Evolutionary conservation across 2,329 filamentous ascomycete species (phyloP).

Genomic region (Penicillium sp.): DNA sequence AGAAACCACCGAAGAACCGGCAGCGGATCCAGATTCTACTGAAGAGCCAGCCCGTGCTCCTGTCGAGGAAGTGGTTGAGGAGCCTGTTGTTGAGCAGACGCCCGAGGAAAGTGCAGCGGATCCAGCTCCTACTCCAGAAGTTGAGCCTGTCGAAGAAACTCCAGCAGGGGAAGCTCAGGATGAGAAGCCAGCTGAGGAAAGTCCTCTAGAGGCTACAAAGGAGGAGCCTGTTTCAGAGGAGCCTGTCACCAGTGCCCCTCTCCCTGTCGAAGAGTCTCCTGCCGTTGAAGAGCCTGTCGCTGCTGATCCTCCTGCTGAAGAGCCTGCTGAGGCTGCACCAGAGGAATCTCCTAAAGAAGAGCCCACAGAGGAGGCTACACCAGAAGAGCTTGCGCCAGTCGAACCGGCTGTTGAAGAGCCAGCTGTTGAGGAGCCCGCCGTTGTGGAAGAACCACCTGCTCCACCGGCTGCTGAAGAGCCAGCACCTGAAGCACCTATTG

Average conservation of each 20-base stretch:
- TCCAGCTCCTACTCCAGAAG: neutral
- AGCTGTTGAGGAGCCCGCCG: neutral
- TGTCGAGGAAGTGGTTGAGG: neutral
- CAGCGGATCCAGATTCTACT: conserved; percentile 13
- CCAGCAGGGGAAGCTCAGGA: neutral
- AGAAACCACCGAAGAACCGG: neutral
- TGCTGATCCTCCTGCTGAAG: neutral
- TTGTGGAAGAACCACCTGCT: neutral
- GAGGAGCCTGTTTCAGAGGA: neutral
- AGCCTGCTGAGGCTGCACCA: neutral
- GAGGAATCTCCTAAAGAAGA: no score
- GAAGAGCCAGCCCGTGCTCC: neutral
- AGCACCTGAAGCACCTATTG: neutral
- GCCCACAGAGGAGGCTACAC: neutral
- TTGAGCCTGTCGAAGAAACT: neutral
- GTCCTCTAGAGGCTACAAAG: neutral
- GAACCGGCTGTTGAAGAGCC: conserved; percentile 3
- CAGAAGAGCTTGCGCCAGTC: neutral
- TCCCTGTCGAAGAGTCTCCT: neutral
- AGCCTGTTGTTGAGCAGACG: neutral
- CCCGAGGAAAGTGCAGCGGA: neutral
- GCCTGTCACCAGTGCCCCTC: neutral
- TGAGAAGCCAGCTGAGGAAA: neutral
- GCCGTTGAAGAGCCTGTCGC: neutral
- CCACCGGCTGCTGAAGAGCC: neutral